phyloP scores from a whole-genome alignment of 352 stramenopile species.

The Globisporangium alternatum region DNA sequence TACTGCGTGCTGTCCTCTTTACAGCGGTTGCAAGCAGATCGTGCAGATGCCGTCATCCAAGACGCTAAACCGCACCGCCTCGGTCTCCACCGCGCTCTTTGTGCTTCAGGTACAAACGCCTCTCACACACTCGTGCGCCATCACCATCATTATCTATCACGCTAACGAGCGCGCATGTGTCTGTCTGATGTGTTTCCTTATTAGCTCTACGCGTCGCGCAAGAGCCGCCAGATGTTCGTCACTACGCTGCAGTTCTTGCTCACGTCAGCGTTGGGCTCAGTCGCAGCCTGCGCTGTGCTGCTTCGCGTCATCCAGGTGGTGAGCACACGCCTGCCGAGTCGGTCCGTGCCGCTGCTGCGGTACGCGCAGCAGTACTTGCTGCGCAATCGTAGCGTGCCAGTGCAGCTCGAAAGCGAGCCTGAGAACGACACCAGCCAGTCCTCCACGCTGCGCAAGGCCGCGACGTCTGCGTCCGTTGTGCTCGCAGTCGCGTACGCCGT shows the following conservation, averaged over 20 bases:
- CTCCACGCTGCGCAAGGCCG: conserved; percentile 21
- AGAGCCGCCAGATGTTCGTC: conserved; percentile 58
- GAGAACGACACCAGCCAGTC: not conserved
- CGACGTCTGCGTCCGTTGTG: conserved; percentile 39
- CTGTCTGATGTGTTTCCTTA: not conserved
- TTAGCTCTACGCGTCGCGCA: conserved; percentile 64
- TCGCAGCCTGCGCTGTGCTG: conserved; percentile 56
- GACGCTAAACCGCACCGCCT: conserved; percentile 64
- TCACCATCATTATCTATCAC: not conserved
- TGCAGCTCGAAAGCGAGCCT: conserved; percentile 10
- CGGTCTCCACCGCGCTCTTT: conserved; percentile 65
- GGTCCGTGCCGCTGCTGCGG: conserved; percentile 30
- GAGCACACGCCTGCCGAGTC: conserved; percentile 28
- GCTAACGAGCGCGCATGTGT: not conserved
- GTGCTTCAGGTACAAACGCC: conserved; percentile 45
- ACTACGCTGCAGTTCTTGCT: conserved; percentile 55
- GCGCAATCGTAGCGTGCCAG: conserved; percentile 24
- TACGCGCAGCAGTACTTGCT: conserved; percentile 42
- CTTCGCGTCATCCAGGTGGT: conserved; percentile 52
- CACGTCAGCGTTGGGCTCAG: conserved; percentile 58
- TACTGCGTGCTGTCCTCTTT: not conserved
- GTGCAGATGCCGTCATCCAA: conserved; percentile 54
- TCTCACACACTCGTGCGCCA: not conserved
- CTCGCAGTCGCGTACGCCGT: conserved; percentile 35
- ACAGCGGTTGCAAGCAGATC: conserved; percentile 51